Evolutionary conservation across 2,329 filamentous ascomycete genomes (phyloP).

Genomic region (Epichloe amarillans): DNA sequence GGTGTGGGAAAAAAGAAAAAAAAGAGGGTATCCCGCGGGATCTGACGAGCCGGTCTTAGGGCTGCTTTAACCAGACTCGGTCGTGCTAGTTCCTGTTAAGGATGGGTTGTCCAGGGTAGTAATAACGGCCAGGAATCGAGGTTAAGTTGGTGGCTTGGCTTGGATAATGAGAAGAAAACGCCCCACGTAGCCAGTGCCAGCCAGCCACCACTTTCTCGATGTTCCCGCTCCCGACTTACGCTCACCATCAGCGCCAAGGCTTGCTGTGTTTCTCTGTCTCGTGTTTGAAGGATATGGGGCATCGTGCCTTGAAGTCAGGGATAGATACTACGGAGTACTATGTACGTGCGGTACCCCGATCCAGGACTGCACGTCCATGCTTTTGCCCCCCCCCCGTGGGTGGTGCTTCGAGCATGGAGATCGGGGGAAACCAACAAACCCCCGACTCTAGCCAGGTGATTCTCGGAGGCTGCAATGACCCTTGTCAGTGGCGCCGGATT

Average conservation of each 20-base stretch:
- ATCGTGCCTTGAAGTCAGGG: not conserved
- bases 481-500: not conserved
- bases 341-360: not conserved
- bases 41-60: too few relatives aligned
- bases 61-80: too few relatives aligned
- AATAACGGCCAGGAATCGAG: not conserved
- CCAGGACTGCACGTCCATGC: not conserved
- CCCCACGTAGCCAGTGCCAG: not conserved
- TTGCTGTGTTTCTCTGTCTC: too few relatives aligned
- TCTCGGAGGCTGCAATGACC: not conserved
- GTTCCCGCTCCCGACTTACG: not conserved
- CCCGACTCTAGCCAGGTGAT: not conserved
- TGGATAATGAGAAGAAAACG: not conserved
- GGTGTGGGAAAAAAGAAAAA: too few relatives aligned
- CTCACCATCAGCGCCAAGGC: not conserved
- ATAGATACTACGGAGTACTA: not conserved
- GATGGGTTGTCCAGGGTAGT: not conserved
- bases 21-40: too few relatives aligned
- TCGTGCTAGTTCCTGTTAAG: not conserved
- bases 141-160: not conserved
- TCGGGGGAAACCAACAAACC: not conserved
- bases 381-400: too few relatives aligned
- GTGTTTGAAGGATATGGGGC: too few relatives aligned
- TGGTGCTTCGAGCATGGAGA: not conserved
- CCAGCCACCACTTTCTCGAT: not conserved